Percentiles rank a stretch among this genome's conserved stretches.
Conservation (phyloP, 2,329 filamentous ascomycete species). For the Gliomastix tumulicola region DNA sequence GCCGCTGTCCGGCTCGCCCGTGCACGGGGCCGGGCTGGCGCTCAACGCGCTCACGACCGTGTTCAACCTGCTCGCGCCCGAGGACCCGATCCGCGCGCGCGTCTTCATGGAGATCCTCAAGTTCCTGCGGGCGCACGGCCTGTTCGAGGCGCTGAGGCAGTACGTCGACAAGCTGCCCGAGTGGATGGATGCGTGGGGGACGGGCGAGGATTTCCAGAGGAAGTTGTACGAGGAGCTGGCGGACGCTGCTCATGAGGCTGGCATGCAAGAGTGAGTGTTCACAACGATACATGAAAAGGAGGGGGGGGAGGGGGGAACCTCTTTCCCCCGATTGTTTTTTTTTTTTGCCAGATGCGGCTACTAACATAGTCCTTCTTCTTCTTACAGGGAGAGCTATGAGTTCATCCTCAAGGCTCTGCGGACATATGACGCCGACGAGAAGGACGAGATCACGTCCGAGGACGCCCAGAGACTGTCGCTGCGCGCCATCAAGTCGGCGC, state of each 20-base stretch:
- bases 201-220: slow-evolving; percentile 74
- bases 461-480: slow-evolving; percentile 55
- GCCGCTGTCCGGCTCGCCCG: slow-evolving; percentile 77
- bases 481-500: slow-evolving; percentile 46
- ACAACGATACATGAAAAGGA: neutral
- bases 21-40: slow-evolving; percentile 78
- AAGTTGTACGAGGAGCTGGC: slow-evolving; percentile 79
- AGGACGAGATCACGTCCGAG: slow-evolving; percentile 48
- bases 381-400: slow-evolving; percentile 51
- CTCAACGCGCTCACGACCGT: slow-evolving; percentile 89
- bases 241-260: slow-evolving; percentile 70
- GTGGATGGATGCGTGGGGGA: slow-evolving; percentile 80
- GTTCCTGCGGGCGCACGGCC: slow-evolving; percentile 66
- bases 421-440: slow-evolving; percentile 50
- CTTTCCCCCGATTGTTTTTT: neutral
- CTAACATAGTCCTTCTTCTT: too few species aligned
- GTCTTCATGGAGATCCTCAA: slow-evolving; percentile 85
- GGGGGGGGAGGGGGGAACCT: neutral
- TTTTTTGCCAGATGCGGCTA: too few species aligned
- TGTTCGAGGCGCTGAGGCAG: slow-evolving; percentile 77
- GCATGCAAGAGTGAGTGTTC: slow-evolving; percentile 63
- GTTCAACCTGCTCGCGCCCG: slow-evolving; percentile 82
- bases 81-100: slow-evolving; percentile 77
- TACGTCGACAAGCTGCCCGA: slow-evolving; percentile 76
- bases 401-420: slow-evolving; percentile 58